These are phyloP conservation scores for Penicillium coprophilum DNA, from an alignment of 495 filamentous ascomycete species.

Conservation along the genomic window DNA sequence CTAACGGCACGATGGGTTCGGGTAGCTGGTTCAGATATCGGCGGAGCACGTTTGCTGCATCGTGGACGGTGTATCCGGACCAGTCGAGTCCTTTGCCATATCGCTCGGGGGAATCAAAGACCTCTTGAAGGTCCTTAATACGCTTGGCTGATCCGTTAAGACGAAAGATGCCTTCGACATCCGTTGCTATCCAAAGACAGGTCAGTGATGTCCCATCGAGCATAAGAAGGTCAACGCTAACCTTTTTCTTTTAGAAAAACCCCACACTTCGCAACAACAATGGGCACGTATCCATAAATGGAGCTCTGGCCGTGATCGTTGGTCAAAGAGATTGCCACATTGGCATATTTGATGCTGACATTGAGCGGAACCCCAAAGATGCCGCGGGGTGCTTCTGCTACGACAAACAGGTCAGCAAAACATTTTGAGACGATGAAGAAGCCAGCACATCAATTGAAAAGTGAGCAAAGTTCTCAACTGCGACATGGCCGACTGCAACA, in stretches of 20 bases:
- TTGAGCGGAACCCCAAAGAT: slow-evolving; percentile 97
- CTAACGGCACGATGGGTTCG: slow-evolving; percentile 92
- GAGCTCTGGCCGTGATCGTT: slow-evolving; percentile 90
- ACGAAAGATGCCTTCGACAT: slow-evolving; percentile 96
- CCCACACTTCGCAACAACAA: slow-evolving; percentile 97
- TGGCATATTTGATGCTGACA: slow-evolving; percentile 95
- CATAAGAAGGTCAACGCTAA: slow-evolving; percentile 36
- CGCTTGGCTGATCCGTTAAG: slow-evolving; percentile 95
- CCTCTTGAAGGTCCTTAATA: slow-evolving; percentile 90
- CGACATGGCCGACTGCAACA: background rate
- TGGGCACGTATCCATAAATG: slow-evolving; percentile 98
- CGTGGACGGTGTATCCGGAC: slow-evolving; percentile 97
- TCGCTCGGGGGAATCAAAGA: slow-evolving; percentile 92
- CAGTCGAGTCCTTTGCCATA: slow-evolving; percentile 97
- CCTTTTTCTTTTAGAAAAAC: slow-evolving; percentile 99
- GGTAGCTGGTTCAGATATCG: slow-evolving; percentile 92
- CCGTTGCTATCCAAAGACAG: slow-evolving; percentile 65
- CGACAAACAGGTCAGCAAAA: slow-evolving; percentile 2
- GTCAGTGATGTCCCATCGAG: slow-evolving; percentile 15
- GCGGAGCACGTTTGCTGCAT: slow-evolving; percentile 94
- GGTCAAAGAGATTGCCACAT: slow-evolving; percentile 95
- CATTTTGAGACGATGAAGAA: background rate
- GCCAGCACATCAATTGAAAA: background rate
- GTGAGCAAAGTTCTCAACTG: background rate
- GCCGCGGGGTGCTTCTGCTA: slow-evolving; percentile 44